A percentile compares a stretch with the other conserved stretches of the same genome.
These are phyloP conservation scores for Pseudevernia furfuracea DNA, from an alignment of 495 filamentous ascomycete genomes.

Conservation along the genomic window DNA sequence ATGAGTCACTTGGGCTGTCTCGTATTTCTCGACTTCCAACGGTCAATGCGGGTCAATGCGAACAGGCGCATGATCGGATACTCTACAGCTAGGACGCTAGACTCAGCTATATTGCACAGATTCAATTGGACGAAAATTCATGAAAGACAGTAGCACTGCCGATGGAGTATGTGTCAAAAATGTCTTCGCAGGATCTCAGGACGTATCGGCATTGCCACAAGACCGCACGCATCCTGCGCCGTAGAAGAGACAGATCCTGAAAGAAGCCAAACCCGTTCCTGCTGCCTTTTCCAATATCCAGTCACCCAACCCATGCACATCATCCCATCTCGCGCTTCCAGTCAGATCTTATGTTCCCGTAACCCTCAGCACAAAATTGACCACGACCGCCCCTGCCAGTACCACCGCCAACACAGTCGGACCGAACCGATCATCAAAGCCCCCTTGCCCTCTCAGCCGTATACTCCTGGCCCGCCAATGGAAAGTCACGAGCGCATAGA, in stretches of 20 bases:
- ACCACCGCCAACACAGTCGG: slow-evolving; percentile 83
- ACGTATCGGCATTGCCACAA: not conserved
- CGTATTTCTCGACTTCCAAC: not conserved
- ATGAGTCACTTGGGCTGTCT: not conserved
- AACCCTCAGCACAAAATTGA: slow-evolving; percentile 89
- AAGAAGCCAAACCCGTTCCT: not conserved
- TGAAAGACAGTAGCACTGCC: not conserved
- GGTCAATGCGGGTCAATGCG: not conserved
- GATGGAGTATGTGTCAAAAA: not conserved
- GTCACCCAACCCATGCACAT: not conserved
- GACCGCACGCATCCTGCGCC: not conserved
- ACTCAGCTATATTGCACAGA: not conserved
- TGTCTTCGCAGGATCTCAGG: not conserved
- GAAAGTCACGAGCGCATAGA: slow-evolving; percentile 90
- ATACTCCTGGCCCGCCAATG: slow-evolving; percentile 97
- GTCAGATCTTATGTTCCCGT: slow-evolving; percentile 12
- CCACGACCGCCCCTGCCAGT: slow-evolving; percentile 74
- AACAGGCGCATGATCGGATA: not conserved
- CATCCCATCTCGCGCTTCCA: not conserved
- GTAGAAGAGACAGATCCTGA: not conserved
- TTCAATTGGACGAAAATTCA: not conserved
- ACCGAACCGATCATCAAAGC: slow-evolving; percentile 92
- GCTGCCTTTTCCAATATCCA: not conserved
- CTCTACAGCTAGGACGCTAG: not conserved
- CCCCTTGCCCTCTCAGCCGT: slow-evolving; percentile 78